Evolutionary conservation across 441 rosid species (phyloP), one percentile per base, ranked within the genome.

Genomic region (Erodium trifolium): DNA sequence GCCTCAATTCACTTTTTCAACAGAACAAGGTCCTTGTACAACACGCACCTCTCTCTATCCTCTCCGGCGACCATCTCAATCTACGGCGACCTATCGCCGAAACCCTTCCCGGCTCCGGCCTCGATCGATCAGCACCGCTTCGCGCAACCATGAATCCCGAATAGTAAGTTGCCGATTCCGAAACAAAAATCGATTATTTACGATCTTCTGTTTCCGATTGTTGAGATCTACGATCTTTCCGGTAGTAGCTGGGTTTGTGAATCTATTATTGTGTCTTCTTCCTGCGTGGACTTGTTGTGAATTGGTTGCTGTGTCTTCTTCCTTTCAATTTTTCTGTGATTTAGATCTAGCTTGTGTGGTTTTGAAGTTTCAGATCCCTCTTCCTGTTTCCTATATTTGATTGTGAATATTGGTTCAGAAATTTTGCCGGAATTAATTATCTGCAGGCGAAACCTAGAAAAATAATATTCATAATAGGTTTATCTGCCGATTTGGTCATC

Each of bases 81-180:
- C 60, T 3, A 65, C 74, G 69, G 60, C 74, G 77, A 70, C 81
- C 60, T 57, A 66, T 72, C 76, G 60, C 67, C 68, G 75, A 23
- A 27, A 1, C 53, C 11, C 5, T 37, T 1, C 8, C 4, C 8
- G 8, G 4, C 41, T 37, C 12, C 11, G 1, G 47, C 39, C 7
- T 60, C 71, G 71, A 17, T 76, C 65, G 62, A 57, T 75, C 70
- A 49, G 10, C 45, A 37, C 41, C 41, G 7, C 68, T 9, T 77
- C 9, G 17, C 70, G 41, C 81, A 67, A 79, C 65, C 86, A 93
- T 93, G 98, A 93, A 87, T 88, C 90, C 92, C 70, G 98, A 93
- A 84, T 93, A 91, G 98, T 93, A 85, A 84, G 81, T 77, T 12
- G 31, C 4, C 18, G 4, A 16, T 2, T 7, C n/a, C 53, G 2